Evolutionary conservation across 106 monocot species (phyloP), one percentile per base, ranked within the genome.

Genomic region (Platanthera guangdongensis): DNA sequence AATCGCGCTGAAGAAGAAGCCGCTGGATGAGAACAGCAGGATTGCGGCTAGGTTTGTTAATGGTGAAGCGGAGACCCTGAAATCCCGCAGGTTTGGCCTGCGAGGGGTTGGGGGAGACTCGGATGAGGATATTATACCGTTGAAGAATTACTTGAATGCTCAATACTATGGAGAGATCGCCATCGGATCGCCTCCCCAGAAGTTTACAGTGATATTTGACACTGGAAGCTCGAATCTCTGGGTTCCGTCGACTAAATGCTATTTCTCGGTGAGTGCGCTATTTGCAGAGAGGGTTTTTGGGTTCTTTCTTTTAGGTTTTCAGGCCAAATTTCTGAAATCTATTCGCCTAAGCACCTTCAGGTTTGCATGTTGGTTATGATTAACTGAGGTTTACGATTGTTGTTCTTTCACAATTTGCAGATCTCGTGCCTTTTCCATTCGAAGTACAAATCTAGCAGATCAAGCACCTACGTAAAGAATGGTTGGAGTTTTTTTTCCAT

Each of bases 131-230:
- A 88, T 94, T 51, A 50, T 99, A 6, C 15, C 79, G 11, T 89
- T 99, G 5, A 99, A 92, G 85, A 99, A 99, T 79, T 99, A 99
- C 85, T 80, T 99, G 88, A 92, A 99, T 70, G 99, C 99, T 1
- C 99, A 99, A 82, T 99, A 99, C 75, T 99, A 88, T 77, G 99
- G 94, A 74, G 99, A 99, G 86, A 94, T 99, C 47, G 92, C 89
- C 15, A 80, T 99, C 73, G 90, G 99, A 8, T 51, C 92, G 7
- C 87, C 99, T 21, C 45, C 94, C 8, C 99, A 99, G 87, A 94
- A 90, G 72, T 99, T 99, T 62, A 94, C 94, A 4, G 99, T 94
- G 60, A 88, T 99, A 32, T 99, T 99, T 77, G 99, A 99, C 57
- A 99, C 99, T 8, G 99, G 99, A 2, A 99, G 99, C 84, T 87